Conservation (phyloP, 345 rosid species). For the Bruguiera sexangula region DNA sequence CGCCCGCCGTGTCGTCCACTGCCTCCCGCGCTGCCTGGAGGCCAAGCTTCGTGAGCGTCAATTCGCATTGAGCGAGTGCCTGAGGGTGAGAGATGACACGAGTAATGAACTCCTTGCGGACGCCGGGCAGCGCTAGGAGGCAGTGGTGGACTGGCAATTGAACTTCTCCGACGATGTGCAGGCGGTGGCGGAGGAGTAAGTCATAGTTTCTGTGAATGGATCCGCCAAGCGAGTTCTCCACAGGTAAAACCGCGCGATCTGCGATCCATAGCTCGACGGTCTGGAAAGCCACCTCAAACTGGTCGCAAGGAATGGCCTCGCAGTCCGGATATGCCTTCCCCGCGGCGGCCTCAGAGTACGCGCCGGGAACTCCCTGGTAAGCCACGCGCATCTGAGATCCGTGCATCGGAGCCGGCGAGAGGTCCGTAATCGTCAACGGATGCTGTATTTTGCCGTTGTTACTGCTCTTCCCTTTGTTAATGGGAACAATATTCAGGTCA, state of each 20-base stretch:
- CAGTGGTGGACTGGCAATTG: slow-evolving; percentile 95
- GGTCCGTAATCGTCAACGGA: slow-evolving; percentile 64
- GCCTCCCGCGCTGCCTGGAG: slow-evolving; percentile 85
- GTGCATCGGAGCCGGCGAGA: slow-evolving; percentile 86
- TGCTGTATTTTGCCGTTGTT: slow-evolving; percentile 32
- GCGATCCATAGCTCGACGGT: slow-evolving; percentile 99
- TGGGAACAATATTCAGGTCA: slow-evolving; percentile 56
- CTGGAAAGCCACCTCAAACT: slow-evolving; percentile 93
- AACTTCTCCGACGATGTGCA: slow-evolving; percentile 95
- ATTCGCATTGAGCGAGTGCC: slow-evolving; percentile 90
- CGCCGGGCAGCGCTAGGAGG: slow-evolving; percentile 85
- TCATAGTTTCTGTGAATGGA: slow-evolving; percentile 96
- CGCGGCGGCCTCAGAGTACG: slow-evolving; percentile 95
- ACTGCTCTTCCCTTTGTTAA: slow-evolving; percentile 18
- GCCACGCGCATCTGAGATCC: slow-evolving; percentile 88
- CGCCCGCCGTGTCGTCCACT: slow-evolving; percentile 88
- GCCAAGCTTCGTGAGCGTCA: slow-evolving; percentile 71
- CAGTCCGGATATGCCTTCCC: slow-evolving; percentile 94
- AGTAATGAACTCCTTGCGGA: slow-evolving; percentile 61
- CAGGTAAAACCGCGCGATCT: slow-evolving; percentile 88
- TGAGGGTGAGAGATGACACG: slow-evolving; percentile 97
- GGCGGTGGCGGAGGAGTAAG: slow-evolving; percentile 92
- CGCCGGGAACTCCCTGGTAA: slow-evolving; percentile 97
- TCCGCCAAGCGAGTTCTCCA: slow-evolving; percentile 93
- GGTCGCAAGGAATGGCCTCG: slow-evolving; percentile 94